Conservation (phyloP, 345 rosid species). For the Carallia brachiata region DNA sequence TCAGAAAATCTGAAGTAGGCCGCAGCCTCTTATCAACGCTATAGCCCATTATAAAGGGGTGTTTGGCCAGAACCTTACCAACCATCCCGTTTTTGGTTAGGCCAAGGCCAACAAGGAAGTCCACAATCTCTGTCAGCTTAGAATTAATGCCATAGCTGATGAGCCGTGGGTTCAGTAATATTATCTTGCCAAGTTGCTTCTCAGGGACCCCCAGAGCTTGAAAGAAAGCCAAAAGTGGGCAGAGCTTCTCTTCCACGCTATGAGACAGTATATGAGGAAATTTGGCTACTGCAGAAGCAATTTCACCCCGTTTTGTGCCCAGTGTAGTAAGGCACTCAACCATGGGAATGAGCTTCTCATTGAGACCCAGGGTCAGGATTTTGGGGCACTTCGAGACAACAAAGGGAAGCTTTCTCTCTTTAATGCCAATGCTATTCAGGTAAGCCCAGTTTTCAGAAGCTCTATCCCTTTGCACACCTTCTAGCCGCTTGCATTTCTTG, state of each 20-base stretch:
- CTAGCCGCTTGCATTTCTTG: constrained; percentile 64
- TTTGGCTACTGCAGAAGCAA: constrained; percentile 62
- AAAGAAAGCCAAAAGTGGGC: constrained; percentile 80
- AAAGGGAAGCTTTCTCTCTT: constrained; percentile 64
- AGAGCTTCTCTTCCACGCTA: constrained; percentile 77
- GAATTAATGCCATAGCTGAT: constrained; percentile 74
- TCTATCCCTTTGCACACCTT: constrained; percentile 44
- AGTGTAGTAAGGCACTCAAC: constrained; percentile 58
- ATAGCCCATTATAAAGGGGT: constrained; percentile 74
- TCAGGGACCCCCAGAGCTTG: constrained; percentile 72
- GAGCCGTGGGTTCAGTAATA: constrained; percentile 69
- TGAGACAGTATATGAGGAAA: constrained; percentile 76
- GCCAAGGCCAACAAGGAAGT: constrained; percentile 60
- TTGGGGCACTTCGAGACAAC: constrained; percentile 70
- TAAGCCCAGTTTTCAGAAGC: constrained; percentile 77
- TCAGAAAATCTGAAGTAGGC: constrained; percentile 62
- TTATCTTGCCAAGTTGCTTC: constrained; percentile 64
- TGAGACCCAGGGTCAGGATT: constrained; percentile 54
- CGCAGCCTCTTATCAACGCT: constrained; percentile 54
- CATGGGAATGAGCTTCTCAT: constrained; percentile 69
- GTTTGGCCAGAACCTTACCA: constrained; percentile 58
- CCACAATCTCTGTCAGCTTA: constrained; percentile 51
- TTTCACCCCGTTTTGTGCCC: constrained; percentile 49
- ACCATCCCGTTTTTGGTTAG: constrained; percentile 57
- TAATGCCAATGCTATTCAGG: constrained; percentile 58